Evolutionary conservation across 805 yeast genomes (phyloP).

Genomic region (Zygoascus biomembranicola): DNA sequence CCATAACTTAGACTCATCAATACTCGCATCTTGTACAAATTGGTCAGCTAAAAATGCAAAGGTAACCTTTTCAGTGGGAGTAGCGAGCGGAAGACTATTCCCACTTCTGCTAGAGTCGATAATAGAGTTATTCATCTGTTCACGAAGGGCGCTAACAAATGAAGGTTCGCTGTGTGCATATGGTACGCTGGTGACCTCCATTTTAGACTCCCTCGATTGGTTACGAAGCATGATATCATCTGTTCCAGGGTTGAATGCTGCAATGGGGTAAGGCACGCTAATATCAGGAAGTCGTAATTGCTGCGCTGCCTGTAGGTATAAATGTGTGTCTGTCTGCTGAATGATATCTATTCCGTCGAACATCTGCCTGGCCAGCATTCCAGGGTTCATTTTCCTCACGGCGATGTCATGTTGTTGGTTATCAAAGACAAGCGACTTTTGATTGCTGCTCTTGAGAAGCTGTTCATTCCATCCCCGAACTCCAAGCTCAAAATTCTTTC

Average conservation of each 20-base stretch:
- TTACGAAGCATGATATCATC: slow-evolving; percentile 6
- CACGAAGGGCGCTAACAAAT: not conserved
- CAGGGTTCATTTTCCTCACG: not conserved
- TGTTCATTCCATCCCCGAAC: not conserved
- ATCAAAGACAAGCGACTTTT: not conserved
- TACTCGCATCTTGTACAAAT: not conserved
- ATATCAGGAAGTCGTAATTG: slow-evolving; percentile 12
- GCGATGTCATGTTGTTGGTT: not conserved
- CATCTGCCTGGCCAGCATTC: not conserved
- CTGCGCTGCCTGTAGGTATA: slow-evolving; percentile 9
- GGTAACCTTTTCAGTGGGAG: slow-evolving; percentile 4
- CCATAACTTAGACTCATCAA: slow-evolving; percentile 35
- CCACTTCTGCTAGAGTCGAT: not conserved
- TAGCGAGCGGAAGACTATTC: slow-evolving; percentile 6
- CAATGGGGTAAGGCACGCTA: slow-evolving; percentile 2
- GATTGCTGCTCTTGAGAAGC: not conserved
- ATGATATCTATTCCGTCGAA: not conserved
- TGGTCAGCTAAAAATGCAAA: slow-evolving; percentile 2
- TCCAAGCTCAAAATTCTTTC: not conserved
- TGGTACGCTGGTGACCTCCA: not conserved
- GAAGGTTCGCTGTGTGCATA: not conserved
- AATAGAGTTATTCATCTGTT: not conserved
- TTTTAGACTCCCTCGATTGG: not conserved
- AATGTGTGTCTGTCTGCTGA: not conserved
- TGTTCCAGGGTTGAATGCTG: slow-evolving; percentile 10